These are phyloP conservation scores for Lactarius tabidus DNA, from an alignment of 768 basidiomycete genomes.

Conservation along the genomic window DNA sequence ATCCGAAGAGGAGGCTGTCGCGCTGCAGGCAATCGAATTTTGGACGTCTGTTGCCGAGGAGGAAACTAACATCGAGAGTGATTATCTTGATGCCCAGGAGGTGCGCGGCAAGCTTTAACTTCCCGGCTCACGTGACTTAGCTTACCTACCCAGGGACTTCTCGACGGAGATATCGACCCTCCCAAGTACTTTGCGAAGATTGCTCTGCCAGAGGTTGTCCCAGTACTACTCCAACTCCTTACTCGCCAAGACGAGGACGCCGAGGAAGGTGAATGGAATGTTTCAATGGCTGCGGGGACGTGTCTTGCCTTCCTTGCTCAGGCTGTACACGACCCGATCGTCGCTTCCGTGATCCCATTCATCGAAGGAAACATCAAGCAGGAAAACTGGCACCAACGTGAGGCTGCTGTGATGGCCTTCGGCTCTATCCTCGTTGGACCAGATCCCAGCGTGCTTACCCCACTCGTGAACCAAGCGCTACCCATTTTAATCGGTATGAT, in stretches of 20 bases:
- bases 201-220: constrained; percentile 91
- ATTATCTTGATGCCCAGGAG: constrained; percentile 78
- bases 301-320: constrained; percentile 86
- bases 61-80: constrained; percentile 76
- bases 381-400: constrained; percentile 90
- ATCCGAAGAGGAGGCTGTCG: constrained; percentile 83
- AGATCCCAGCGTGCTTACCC: constrained; percentile 79
- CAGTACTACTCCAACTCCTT: constrained; percentile 83
- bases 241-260: constrained; percentile 95
- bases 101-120: constrained; percentile 38
- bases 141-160: constrained; percentile 57
- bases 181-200: constrained; percentile 92
- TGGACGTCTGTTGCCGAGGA: constrained; percentile 99
- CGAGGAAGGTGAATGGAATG: constrained; percentile 98
- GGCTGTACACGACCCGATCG: constrained; percentile 87
- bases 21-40: constrained; percentile 96
- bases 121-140: constrained; percentile 16
- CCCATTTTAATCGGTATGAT: constrained; percentile 96
- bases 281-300: constrained; percentile 94
- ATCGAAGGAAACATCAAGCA: constrained; percentile 94
- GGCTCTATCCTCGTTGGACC: constrained; percentile 97
- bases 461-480: constrained; percentile 90
- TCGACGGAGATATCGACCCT: constrained; percentile 81
- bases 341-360: constrained; percentile 92
- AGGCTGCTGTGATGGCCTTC: constrained; percentile 98